Conservation (phyloP, 306 rosid genomes). For the Pterocarpus santalinus region DNA sequence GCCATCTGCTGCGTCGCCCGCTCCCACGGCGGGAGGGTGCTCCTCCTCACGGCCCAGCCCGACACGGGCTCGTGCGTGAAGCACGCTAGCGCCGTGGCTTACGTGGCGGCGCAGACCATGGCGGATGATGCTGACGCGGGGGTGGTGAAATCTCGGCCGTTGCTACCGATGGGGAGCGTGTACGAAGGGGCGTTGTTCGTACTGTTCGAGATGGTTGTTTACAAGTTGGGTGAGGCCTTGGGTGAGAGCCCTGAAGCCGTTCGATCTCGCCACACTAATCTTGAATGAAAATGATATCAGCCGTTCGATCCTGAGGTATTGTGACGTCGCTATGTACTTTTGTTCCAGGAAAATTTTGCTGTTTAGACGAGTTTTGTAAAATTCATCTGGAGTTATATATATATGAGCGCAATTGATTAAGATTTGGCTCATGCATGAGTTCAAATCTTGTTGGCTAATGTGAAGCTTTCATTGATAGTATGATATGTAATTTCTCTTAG, state of each 20-base stretch:
- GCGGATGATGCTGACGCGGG: constrained; percentile 67
- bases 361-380: too few species aligned
- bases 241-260: constrained; percentile 74
- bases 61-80: constrained; percentile 74
- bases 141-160: constrained; percentile 58
- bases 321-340: too few species aligned
- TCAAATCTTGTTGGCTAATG: too few species aligned
- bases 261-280: constrained; percentile 92
- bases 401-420: too few species aligned
- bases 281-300: constrained; percentile 52
- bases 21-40: constrained; percentile 72
- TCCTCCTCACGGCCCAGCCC: constrained; percentile 87
- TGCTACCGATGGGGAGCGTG: constrained; percentile 94
- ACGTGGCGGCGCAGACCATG: constrained; percentile 93
- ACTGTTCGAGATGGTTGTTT: constrained; percentile 92
- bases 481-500: too few species aligned
- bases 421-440: too few species aligned
- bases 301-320: not conserved
- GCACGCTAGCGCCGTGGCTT: constrained; percentile 71
- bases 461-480: too few species aligned
- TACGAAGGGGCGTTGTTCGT: constrained; percentile 92
- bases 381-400: too few species aligned
- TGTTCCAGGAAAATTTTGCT: not conserved
- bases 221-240: constrained; percentile 66
- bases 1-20: constrained; percentile 76